These are phyloP conservation scores for Eimeria nieschulzi DNA, from an alignment of 169 alveolate genomes.

Conservation along the genomic window DNA sequence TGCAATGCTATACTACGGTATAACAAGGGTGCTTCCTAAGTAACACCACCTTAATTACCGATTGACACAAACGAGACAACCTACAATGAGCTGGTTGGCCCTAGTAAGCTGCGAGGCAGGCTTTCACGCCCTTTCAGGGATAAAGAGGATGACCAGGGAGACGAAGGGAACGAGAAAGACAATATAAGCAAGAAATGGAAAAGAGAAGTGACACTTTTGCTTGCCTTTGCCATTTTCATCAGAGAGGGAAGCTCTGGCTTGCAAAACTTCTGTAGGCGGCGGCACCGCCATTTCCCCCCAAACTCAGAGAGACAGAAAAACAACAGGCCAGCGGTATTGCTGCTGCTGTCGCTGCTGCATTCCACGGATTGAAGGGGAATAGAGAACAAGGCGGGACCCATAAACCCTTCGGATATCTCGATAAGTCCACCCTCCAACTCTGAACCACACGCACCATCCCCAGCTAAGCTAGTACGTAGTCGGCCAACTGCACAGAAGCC, in stretches of 20 bases:
- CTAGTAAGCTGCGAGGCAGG: too few species aligned
- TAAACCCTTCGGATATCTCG: constrained; percentile 60
- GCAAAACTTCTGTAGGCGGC: constrained; percentile 27
- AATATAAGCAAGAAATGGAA: too few species aligned
- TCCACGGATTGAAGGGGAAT: constrained; percentile 28
- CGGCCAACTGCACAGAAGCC: too few species aligned
- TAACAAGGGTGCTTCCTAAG: too few species aligned
- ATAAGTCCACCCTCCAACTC: constrained; percentile 64
- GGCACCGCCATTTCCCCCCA: constrained; percentile 57
- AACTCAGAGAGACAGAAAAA: constrained; percentile 38
- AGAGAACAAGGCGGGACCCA: constrained; percentile 57
- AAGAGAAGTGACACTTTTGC: background rate
- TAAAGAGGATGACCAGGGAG: too few species aligned
- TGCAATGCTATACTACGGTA: too few species aligned
- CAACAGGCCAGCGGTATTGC: background rate
- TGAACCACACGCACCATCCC: background rate
- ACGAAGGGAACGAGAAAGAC: too few species aligned
- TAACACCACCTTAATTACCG: too few species aligned
- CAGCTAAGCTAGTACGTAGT: too few species aligned
- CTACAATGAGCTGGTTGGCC: too few species aligned
- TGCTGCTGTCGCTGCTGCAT: background rate
- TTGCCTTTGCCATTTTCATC: constrained; percentile 42
- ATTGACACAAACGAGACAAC: too few species aligned
- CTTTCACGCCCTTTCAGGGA: too few species aligned
- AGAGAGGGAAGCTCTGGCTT: constrained; percentile 14